Base-by-base conservation (phyloP, 768 basidiomycete genomes). In the Chalciporus sphaerocephalus region DNA sequence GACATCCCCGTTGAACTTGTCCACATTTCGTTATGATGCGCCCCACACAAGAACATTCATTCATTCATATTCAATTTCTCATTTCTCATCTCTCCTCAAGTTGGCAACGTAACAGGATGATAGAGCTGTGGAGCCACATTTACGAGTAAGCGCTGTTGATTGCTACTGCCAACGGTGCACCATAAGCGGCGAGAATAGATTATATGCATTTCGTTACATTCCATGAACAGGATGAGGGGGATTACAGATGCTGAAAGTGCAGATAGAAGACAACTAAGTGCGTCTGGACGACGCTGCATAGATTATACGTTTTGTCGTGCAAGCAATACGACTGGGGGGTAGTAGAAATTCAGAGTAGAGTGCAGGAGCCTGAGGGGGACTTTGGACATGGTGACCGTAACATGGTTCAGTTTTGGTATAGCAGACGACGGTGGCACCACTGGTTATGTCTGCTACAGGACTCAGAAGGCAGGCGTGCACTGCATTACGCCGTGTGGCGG, bases 121-220 rank as follows among this genome's bases (percentile, higher is more conserved):
- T 32, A 5, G 15, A 15, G n/a, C 11, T 37, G 27, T 46, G 54
- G 38, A 38, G 43, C 25, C 46, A n/a, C 51, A 32, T 50, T 48
- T 50, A 56, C 50, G 43, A 42, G 18, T 23, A 21, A 32, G 16
- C 20, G n/a, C n/a, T 25, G 40, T 21, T 28, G 21, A 17, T 37
- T 38, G n/a, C 21, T 17, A 37, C 28, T 35, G 24, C 30, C 20
- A 15, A 34, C 13, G 27, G 28, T 46, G 40, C 39, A 40, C 35
- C 35, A 40, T 18, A 32, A 37, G 40, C 37, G 41, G n/a, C n/a
- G 33, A 34, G 24, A 27, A 24, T 23, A 13, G 36, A 18, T 32
- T 37, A 25, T n/a, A n/a, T n/a, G 20, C 7, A 37, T 6, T n/a
- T 21, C 36, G 20, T 36, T 18, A 36, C 21, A 22, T 37, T 15